phyloP scores from a whole-genome alignment of 140 eudicot genomes.

The Erigeron philadelphicus region DNA sequence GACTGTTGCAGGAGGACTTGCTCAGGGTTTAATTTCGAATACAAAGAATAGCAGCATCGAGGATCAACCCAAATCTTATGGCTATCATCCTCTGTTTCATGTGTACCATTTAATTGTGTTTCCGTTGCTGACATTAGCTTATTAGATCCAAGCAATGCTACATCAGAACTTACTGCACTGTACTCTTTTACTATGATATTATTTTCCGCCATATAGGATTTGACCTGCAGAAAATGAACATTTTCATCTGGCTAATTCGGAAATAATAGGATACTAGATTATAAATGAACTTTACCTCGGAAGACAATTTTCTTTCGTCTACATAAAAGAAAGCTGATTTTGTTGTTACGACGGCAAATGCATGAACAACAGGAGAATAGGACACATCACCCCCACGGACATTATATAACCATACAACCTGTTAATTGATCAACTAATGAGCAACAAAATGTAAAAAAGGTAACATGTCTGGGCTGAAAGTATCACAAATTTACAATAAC shows the following conservation, averaged over 20 bases:
- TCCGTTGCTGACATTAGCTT: slow-evolving; percentile 43
- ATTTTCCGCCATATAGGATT: slow-evolving; percentile 61
- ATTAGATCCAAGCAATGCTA: slow-evolving; percentile 63
- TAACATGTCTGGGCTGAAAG: too few species aligned
- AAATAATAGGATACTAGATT: background rate
- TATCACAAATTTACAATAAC: too few species aligned
- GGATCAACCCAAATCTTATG: slow-evolving; percentile 83
- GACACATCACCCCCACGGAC: slow-evolving; percentile 87
- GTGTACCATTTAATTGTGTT: slow-evolving; percentile 28
- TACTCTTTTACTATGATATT: slow-evolving; percentile 69
- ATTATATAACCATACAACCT: slow-evolving; percentile 95
- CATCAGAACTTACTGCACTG: slow-evolving; percentile 67
- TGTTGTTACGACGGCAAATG: slow-evolving; percentile 77
- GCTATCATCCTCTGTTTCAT: slow-evolving; percentile 37
- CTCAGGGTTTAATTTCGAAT: slow-evolving; percentile 54
- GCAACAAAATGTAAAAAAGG: slow-evolving; percentile 7
- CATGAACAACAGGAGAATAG: slow-evolving; percentile 89
- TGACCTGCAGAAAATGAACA: slow-evolving; percentile 43
- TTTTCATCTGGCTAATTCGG: background rate
- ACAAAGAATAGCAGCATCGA: slow-evolving; percentile 84
- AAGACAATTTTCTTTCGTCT: slow-evolving; percentile 65
- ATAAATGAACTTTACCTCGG: slow-evolving; percentile 51
- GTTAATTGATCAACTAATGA: background rate
- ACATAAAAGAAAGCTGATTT: slow-evolving; percentile 80
- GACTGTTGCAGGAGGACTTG: slow-evolving; percentile 72